Evolutionary conservation across 208 protist genomes (phyloP).

Genomic region (Leishmania major): DNA sequence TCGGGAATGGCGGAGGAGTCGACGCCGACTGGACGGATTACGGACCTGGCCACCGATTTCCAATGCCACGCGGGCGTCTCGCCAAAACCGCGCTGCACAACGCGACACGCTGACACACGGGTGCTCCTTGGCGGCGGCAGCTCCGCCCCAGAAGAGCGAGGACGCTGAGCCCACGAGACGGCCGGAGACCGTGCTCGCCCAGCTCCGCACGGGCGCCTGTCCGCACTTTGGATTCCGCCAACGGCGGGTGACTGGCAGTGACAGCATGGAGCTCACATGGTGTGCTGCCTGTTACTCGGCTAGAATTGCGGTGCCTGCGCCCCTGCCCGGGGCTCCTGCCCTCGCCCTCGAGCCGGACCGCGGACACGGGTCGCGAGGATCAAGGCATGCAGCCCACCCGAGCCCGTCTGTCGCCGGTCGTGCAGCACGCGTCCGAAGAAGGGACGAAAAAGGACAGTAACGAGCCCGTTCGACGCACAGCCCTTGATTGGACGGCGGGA

Average conservation of each 20-base stretch:
- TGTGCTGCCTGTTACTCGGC: neutral
- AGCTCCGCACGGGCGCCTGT: neutral
- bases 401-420: neutral
- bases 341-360: neutral
- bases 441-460: neutral
- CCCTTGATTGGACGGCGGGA: neutral
- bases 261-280: neutral
- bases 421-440: neutral
- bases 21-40: neutral
- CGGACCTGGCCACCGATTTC: neutral
- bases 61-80: neutral
- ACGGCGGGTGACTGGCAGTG: neutral
- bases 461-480: neutral
- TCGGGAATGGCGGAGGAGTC: too few species aligned
- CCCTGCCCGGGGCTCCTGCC: neutral
- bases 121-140: neutral
- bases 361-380: neutral
- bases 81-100: neutral
- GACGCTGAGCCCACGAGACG: neutral
- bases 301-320: neutral
- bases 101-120: neutral
- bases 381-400: neutral
- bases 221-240: too few species aligned
- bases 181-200: neutral
- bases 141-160: neutral